Percentiles rank a stretch among this genome's conserved stretches.
Evolutionary conservation across 441 rosid species (phyloP).

Genomic region (Jatropha multifida): DNA sequence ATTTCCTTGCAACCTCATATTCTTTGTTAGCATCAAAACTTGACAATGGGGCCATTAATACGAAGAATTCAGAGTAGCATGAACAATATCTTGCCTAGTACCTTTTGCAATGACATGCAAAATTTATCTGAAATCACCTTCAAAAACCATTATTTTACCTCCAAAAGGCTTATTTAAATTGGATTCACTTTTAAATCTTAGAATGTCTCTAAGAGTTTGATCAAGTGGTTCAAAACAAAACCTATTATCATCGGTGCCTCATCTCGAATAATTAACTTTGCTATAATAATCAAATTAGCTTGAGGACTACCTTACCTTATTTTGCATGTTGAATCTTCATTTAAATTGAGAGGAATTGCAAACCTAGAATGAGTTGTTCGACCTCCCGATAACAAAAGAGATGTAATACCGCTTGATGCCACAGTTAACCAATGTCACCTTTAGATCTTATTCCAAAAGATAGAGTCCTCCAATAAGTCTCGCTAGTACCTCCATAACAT

Average conservation of each 20-base stretch:
- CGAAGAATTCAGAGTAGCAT: no score
- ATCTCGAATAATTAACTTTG: not conserved
- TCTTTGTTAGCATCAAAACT: no score
- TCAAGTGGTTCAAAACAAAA: not conserved
- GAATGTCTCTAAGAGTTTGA: not conserved
- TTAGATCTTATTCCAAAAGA: not conserved
- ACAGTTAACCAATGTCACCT: not conserved
- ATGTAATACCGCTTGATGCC: not conserved
- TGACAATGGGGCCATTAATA: no score
- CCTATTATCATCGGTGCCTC: not conserved
- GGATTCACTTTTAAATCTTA: not conserved
- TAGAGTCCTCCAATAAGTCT: no score
- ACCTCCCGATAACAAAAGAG: not conserved
- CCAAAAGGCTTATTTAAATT: not conserved
- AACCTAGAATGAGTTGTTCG: not conserved
- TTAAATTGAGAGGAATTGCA: not conserved
- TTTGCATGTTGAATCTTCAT: not conserved
- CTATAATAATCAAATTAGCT: not conserved
- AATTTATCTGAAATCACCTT: no score
- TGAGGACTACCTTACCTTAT: not conserved
- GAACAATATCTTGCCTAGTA: no score
- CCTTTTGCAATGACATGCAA: no score
- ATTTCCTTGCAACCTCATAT: no score
- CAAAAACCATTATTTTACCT: not conserved
- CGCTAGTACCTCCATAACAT: not conserved